Evolutionary conservation across 2,329 filamentous ascomycete genomes (phyloP).

Genomic region (Penicillium expansum): DNA sequence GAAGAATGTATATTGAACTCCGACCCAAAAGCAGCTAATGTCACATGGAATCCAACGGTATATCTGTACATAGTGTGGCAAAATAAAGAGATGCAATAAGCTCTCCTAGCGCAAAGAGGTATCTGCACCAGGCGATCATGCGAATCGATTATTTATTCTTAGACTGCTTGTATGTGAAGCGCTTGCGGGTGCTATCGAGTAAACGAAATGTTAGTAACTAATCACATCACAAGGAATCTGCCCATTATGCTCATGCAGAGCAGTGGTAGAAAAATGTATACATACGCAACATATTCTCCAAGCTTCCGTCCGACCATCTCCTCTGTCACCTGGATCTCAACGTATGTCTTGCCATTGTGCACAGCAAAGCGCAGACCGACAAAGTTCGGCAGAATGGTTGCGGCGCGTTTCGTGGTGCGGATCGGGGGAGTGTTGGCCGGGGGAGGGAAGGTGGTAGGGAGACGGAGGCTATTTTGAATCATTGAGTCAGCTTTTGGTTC

Average conservation of each 20-base stretch:
- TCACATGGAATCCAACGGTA: conserved; percentile 17
- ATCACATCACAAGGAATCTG: neutral
- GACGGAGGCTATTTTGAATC: conserved; percentile 34
- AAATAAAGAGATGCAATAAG: conserved; percentile 6
- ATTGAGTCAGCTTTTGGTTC: conserved; percentile 2
- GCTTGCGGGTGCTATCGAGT: conserved; percentile 60
- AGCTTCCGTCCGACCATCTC: conserved; percentile 97
- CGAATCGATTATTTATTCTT: conserved; percentile 61
- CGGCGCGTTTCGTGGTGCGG: conserved; percentile 79
- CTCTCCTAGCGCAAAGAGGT: neutral
- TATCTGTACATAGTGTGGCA: conserved; percentile 26
- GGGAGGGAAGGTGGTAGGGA: conserved; percentile 47
- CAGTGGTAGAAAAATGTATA: conserved; percentile 24
- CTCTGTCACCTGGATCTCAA: conserved; percentile 80
- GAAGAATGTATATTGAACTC: conserved; percentile 20
- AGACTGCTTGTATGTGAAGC: conserved; percentile 65
- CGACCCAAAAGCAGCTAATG: conserved; percentile 26
- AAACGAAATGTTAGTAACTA: neutral
- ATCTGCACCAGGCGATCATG: neutral
- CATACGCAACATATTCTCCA: conserved; percentile 86
- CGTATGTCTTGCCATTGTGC: conserved; percentile 86
- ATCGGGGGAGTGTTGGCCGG: conserved; percentile 68
- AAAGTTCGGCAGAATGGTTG: conserved; percentile 89
- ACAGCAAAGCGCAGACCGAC: conserved; percentile 86
- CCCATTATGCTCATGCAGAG: neutral